phyloP scores from a whole-genome alignment of 2,329 filamentous ascomycete species.

The Xylaria arbuscula region DNA sequence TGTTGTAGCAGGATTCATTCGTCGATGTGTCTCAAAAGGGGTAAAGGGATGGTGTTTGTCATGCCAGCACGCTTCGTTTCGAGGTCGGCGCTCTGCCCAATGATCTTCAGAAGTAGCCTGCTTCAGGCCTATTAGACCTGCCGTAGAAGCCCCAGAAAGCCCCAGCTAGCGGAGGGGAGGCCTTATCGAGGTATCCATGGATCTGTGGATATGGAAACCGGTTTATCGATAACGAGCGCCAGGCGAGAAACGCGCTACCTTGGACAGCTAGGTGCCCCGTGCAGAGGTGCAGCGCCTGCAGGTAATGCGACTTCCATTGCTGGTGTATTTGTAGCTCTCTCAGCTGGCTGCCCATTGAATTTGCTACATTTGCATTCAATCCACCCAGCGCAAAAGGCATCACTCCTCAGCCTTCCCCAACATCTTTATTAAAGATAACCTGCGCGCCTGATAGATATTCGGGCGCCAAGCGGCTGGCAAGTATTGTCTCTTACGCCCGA shows the following conservation, averaged over 20 bases:
- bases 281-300: not conserved
- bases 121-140: not conserved
- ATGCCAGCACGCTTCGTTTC: constrained; percentile 40
- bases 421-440: not conserved
- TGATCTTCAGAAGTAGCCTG: constrained; percentile 18
- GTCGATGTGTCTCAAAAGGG: constrained; percentile 37
- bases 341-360: not conserved
- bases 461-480: not conserved
- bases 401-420: not conserved
- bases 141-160: constrained; percentile 9
- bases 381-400: not conserved
- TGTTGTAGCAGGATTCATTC: constrained; percentile 24
- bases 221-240: constrained; percentile 28
- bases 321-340: not conserved
- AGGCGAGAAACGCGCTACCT: not conserved
- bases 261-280: not conserved
- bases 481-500: not conserved
- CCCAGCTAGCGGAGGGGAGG: constrained; percentile 9
- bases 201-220: not conserved
- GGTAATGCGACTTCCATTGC: not conserved
- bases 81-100: constrained; percentile 32
- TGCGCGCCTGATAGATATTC: not conserved
- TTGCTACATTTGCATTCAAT: not conserved
- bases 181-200: constrained; percentile 12
- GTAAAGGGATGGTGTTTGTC: constrained; percentile 38